Evolutionary conservation across 345 rosid genomes (phyloP).

Genomic region (Citrus sp.): DNA sequence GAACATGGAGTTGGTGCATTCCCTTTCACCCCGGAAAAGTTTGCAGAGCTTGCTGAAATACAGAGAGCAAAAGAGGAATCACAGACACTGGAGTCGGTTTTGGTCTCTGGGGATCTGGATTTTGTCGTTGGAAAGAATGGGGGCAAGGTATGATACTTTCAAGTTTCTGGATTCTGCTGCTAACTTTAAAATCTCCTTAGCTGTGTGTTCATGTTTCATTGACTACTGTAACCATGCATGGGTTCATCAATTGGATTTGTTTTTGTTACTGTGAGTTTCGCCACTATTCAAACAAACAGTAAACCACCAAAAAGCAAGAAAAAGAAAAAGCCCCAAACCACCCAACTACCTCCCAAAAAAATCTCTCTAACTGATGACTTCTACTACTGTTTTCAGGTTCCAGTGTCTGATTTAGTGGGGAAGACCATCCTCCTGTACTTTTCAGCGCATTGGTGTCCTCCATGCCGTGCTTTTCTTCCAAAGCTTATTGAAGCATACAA

Average conservation of each 20-base stretch:
- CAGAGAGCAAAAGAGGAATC: constrained; percentile 46
- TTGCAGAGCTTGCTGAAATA: constrained; percentile 51
- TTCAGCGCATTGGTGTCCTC: constrained; percentile 74
- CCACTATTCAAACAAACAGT: neutral
- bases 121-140: constrained; percentile 56
- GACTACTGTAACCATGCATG: neutral
- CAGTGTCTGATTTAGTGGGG: constrained; percentile 53
- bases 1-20: constrained; percentile 60
- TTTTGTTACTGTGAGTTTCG: neutral
- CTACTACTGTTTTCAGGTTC: constrained; percentile 33
- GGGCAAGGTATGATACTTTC: constrained; percentile 36
- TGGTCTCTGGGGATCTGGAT: constrained; percentile 57
- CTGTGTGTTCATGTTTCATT: neutral
- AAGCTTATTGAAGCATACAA: constrained; percentile 55
- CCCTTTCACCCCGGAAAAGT: constrained; percentile 68
- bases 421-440: constrained; percentile 65
- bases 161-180: neutral
- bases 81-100: constrained; percentile 58
- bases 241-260: neutral
- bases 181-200: neutral
- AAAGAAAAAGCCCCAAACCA: too few relatives aligned
- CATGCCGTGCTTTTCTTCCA: constrained; percentile 60
- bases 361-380: neutral
- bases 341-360: too few relatives aligned
- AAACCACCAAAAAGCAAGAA: too few relatives aligned